Evolutionary conservation across 345 rosid genomes (phyloP).

Genomic region (Sapria himalayana): DNA sequence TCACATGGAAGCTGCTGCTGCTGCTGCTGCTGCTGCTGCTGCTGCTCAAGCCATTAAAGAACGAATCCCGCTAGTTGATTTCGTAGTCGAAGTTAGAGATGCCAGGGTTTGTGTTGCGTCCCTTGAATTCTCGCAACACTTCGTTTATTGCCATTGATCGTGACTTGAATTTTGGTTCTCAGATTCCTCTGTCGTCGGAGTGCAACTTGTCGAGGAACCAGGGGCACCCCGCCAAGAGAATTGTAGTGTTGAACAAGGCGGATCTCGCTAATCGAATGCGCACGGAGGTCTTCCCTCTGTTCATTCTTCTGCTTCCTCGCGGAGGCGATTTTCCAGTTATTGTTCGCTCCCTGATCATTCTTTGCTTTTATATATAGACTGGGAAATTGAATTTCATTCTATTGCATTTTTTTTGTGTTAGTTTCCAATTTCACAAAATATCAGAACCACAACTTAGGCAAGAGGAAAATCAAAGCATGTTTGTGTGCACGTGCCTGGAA

Average conservation of each 20-base stretch:
- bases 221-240: slow-evolving; percentile 13
- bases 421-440: no score
- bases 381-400: no score
- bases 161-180: neutral
- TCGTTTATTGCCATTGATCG: neutral
- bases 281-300: slow-evolving; percentile 13
- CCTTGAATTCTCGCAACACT: neutral
- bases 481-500: no score
- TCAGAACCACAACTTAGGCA: no score
- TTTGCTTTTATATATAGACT: no score
- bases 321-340: no score
- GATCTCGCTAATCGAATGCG: slow-evolving; percentile 45
- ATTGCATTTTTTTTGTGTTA: no score
- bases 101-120: slow-evolving; percentile 30
- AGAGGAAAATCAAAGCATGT: no score
- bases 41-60: slow-evolving; percentile 39
- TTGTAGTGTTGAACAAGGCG: slow-evolving; percentile 53
- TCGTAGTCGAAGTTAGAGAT: slow-evolving; percentile 50
- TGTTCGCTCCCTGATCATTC: no score
- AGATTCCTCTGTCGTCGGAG: slow-evolving; percentile 53
- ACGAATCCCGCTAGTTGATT: slow-evolving; percentile 41
- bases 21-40: no score
- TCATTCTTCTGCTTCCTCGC: no score
- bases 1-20: no score
- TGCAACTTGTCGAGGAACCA: slow-evolving; percentile 21